These are phyloP conservation scores for Apiotrichum gamsii DNA, from an alignment of 1,284 basidiomycete species.

Conservation along the genomic window DNA sequence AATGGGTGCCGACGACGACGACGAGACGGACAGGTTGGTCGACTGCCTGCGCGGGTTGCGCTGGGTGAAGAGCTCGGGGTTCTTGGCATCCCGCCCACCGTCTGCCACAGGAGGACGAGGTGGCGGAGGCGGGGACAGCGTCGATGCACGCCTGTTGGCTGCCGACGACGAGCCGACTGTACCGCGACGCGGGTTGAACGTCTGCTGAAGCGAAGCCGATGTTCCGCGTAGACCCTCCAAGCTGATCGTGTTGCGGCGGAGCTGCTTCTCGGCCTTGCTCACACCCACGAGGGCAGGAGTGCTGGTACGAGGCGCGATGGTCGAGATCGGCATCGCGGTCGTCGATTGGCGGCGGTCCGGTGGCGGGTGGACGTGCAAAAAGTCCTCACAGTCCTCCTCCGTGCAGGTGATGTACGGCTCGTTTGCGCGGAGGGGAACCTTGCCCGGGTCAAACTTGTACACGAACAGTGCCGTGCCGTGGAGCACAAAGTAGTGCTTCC, in stretches of 20 bases:
- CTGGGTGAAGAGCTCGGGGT: constrained; percentile 33
- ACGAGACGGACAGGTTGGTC: constrained; percentile 6
- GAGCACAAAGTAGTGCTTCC: constrained; percentile 77
- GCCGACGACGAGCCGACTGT: constrained; percentile 3
- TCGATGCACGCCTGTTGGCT: not conserved
- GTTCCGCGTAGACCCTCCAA: constrained; percentile 4
- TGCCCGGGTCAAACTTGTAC: constrained; percentile 61
- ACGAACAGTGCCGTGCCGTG: constrained; percentile 85
- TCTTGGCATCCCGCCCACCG: constrained; percentile 25
- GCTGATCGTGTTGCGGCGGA: constrained; percentile 12
- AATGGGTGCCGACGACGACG: constrained; percentile 15
- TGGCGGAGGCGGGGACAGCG: not conserved
- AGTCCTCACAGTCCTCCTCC: constrained; percentile 38
- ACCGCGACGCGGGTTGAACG: constrained; percentile 1
- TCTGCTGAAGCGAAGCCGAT: constrained; percentile 5
- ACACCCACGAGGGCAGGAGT: not conserved
- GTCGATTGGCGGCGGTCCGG: constrained; percentile 39
- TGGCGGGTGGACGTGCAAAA: constrained; percentile 46
- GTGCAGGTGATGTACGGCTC: constrained; percentile 15
- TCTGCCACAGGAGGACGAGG: constrained; percentile 29
- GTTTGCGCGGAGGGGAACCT: constrained; percentile 38
- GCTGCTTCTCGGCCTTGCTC: not conserved
- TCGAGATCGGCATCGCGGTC: too few species aligned
- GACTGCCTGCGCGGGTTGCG: constrained; percentile 4
- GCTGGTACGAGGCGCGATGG: not conserved